These are phyloP conservation scores for Plantago ovata DNA, from an alignment of 257 asterid genomes.

Conservation along the genomic window DNA sequence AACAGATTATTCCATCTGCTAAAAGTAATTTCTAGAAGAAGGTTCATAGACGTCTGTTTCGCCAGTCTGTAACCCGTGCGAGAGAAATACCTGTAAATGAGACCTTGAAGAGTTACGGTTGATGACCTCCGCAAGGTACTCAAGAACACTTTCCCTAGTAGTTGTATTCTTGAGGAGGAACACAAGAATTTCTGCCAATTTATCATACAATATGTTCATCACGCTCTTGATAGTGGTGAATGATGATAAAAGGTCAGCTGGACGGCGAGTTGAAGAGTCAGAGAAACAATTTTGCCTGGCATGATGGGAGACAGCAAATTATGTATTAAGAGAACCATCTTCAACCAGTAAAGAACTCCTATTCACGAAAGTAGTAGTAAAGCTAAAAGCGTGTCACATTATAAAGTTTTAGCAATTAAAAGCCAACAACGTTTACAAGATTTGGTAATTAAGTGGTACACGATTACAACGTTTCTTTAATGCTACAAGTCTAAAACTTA, in stretches of 20 bases:
- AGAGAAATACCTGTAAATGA: slow-evolving; percentile 73
- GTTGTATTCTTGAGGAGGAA: slow-evolving; percentile 72
- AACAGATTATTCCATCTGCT: neutral
- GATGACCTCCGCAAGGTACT: slow-evolving; percentile 84
- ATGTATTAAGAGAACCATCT: slow-evolving; percentile 13
- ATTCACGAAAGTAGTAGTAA: too few relatives aligned
- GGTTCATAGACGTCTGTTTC: neutral
- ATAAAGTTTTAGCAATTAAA: too few relatives aligned
- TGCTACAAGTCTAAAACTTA: too few relatives aligned
- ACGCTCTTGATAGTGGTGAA: slow-evolving; percentile 87
- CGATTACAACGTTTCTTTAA: too few relatives aligned
- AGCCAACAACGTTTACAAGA: too few relatives aligned
- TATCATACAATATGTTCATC: slow-evolving; percentile 78
- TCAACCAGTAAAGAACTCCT: too few relatives aligned
- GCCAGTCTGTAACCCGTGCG: neutral
- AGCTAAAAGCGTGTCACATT: too few relatives aligned
- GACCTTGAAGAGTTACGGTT: slow-evolving; percentile 87
- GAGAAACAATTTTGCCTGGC: slow-evolving; percentile 92
- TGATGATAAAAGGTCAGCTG: slow-evolving; percentile 88
- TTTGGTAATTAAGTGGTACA: too few relatives aligned
- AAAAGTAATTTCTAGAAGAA: neutral
- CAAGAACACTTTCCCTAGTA: slow-evolving; percentile 83
- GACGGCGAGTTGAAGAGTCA: slow-evolving; percentile 74
- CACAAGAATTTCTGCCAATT: slow-evolving; percentile 69
- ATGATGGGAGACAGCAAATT: slow-evolving; percentile 25